Evolutionary conservation across 257 asterid species (phyloP).

Genomic region (Osmanthus fragrans): DNA sequence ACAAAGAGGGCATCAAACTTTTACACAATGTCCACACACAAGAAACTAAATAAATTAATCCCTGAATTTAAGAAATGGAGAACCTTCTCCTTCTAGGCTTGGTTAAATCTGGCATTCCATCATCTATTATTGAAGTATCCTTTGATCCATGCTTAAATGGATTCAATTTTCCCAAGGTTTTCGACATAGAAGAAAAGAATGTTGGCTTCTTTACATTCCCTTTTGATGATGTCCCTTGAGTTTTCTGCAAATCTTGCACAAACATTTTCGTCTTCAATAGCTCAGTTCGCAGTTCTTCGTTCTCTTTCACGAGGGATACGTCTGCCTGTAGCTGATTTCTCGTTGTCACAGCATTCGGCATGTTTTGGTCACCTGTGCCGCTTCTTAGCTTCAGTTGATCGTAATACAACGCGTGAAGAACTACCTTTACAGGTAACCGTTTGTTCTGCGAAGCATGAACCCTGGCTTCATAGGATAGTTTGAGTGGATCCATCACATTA

Average conservation of each 20-base stretch:
- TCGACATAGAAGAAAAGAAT: slow-evolving; percentile 83
- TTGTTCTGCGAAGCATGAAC: slow-evolving; percentile 96
- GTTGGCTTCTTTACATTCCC: slow-evolving; percentile 34
- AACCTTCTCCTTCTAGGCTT: slow-evolving; percentile 96
- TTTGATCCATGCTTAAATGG: slow-evolving; percentile 88
- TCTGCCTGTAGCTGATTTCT: slow-evolving; percentile 73
- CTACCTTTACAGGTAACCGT: slow-evolving; percentile 86
- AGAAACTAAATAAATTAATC: background rate
- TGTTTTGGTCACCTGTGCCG: slow-evolving; percentile 48
- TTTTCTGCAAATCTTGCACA: slow-evolving; percentile 61
- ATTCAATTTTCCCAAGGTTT: slow-evolving; percentile 73
- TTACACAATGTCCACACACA: slow-evolving; percentile 39
- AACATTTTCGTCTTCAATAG: slow-evolving; percentile 85
- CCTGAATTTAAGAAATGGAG: slow-evolving; percentile 59
- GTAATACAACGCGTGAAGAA: slow-evolving; percentile 87
- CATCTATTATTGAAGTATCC: slow-evolving; percentile 69
- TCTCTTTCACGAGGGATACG: slow-evolving; percentile 67
- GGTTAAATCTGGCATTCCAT: slow-evolving; percentile 53
- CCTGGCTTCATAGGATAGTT: slow-evolving; percentile 84
- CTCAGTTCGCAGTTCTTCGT: slow-evolving; percentile 78
- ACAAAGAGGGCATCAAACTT: slow-evolving; percentile 20
- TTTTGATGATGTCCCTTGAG: slow-evolving; percentile 46
- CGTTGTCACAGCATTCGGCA: slow-evolving; percentile 51
- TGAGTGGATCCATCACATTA: slow-evolving; percentile 88
- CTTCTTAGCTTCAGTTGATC: slow-evolving; percentile 83